Base-by-base conservation (phyloP, 495 filamentous ascomycete species). In the Elasticomyces elasticus region DNA sequence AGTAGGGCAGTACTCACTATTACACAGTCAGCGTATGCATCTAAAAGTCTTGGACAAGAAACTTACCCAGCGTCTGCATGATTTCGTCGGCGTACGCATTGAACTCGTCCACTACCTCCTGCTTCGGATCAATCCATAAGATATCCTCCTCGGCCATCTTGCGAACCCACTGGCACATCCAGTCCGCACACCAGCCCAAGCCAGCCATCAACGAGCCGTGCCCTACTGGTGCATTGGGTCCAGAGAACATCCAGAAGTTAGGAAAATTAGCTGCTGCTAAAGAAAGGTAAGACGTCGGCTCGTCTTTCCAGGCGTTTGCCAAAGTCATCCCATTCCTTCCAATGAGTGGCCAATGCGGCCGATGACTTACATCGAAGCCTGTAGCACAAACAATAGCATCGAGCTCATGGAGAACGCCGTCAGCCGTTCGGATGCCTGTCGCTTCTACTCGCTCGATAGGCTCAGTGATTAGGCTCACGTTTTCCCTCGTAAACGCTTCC, bases 391-490 rank as follows among this genome's bases (percentile, higher is more conserved):
- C 33, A 30, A 62, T 46, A 6, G 47, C 59, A 52, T 62, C 59
- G 30, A 50, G 25, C 25, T 58, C 55, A 23, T 55, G 51, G 17
- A 54, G 25, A 17, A 65, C 64, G 0, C 79, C 78, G 49, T 79
- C 75, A 0, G 64, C 66, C 0, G 73, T 76, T 19, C 74, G 46
- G 26, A 80, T 72, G 10, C 79, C 59, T 38, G 38, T 59, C 13
- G 56, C 60, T 20, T 57, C 67, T 22, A 73, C 57, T 9, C 62
- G 47, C 5, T 52, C 59, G n/a, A 72, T 69, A 0, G 60, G 28
- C 11, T 61, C 62, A 11, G 64, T 66, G 15, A 58, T 61, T 5
- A 72, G 37, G 11, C 57, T 56, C 37, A 64, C 60, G 49, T 74
- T 73, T 0, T 65, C 59, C 42, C 62, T 47, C 11, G 55, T 61